These are phyloP conservation scores for Exserohilum rostratum DNA, from an alignment of 2,329 filamentous ascomycete species.

Conservation along the genomic window DNA sequence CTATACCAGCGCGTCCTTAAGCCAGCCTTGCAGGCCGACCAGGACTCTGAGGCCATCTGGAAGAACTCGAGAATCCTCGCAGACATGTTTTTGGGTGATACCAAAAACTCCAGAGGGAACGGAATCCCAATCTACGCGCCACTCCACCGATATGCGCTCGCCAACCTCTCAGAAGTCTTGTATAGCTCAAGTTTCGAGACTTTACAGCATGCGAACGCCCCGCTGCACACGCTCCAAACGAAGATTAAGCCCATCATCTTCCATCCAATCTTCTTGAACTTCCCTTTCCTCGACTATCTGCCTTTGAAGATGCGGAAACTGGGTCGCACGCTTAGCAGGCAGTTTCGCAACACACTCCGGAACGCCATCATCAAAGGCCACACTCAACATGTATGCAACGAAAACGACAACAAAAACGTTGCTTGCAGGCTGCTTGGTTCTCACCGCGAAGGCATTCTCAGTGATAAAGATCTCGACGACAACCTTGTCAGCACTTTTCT, in stretches of 20 bases:
- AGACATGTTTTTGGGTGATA: conserved; percentile 38
- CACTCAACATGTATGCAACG: conserved; percentile 32
- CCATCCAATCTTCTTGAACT: conserved; percentile 35
- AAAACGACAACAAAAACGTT: conserved; percentile 23
- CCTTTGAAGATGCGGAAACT: conserved; percentile 27
- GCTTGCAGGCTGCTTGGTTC: conserved; percentile 32
- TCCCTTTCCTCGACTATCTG: conserved; percentile 32
- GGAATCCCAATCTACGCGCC: conserved; percentile 40
- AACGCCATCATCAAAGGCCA: conserved; percentile 31
- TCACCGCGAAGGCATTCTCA: conserved; percentile 26
- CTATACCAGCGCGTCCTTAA: conserved; percentile 38
- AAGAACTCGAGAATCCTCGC: conserved; percentile 31
- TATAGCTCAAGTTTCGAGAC: conserved; percentile 38
- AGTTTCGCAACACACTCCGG: conserved; percentile 28
- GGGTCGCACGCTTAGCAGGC: conserved; percentile 24
- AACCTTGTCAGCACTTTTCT: conserved; percentile 36
- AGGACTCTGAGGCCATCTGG: conserved; percentile 31
- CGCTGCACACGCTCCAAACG: conserved; percentile 28
- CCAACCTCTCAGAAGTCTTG: conserved; percentile 45
- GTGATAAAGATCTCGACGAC: conserved; percentile 34
- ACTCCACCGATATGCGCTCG: conserved; percentile 48
- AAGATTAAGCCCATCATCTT: conserved; percentile 38
- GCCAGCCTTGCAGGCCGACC: conserved; percentile 38
- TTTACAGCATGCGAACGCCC: conserved; percentile 26
- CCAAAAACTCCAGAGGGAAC: conserved; percentile 24